Evolutionary conservation across 2,329 filamentous ascomycete species (phyloP), one percentile per base, ranked within the genome.

Genomic region (Tolypocladium amazonense): DNA sequence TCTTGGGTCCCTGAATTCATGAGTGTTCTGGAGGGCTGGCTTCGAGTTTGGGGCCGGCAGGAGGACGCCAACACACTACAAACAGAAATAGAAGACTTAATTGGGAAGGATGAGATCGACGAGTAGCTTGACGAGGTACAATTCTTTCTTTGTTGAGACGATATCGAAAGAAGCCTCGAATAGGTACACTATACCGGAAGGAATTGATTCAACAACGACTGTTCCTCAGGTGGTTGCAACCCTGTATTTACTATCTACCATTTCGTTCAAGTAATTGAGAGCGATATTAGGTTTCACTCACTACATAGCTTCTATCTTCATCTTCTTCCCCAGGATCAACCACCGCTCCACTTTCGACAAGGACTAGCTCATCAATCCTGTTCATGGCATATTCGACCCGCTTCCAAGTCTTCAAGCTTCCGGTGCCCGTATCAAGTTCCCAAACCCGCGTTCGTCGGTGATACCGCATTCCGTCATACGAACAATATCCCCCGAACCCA

Each of bases 301-400:
- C 39, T 41, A 41, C 39, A 41, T 41, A 41, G 39, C 39, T 41
- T 39, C 20, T 41, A 18, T n/a, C 20, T 8, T 41, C 39, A 41
- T 41, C 39, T 41, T 41, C 39, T 41, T 41, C 39, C n/a, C 39
- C 39, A 41, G 39, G 18, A 41, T 41, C 39, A 41, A 41, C 20
- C 39, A 41, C 39, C 39, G 20, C 39, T 20, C 39, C 20, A 41
- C 39, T 41, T 41, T 71, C 61, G 58, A 69, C 66, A 65, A 72
- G 69, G 47, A 70, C 59, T 41, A 67, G 60, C 63, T 74, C 70
- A 65, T 72, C 68, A 60, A 72, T 63, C 66, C 65, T 71, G 15
- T 69, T 63, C 30, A 18, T 56, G 39, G 58, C 58, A 65, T 70
- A 71, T 65, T 72, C 71, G 41, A 70, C 64, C 50, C 69, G 65